Percentiles rank a stretch among this genome's conserved stretches.
Evolutionary conservation across 345 rosid genomes (phyloP).

Genomic region (Zanthoxylum bungeanum): DNA sequence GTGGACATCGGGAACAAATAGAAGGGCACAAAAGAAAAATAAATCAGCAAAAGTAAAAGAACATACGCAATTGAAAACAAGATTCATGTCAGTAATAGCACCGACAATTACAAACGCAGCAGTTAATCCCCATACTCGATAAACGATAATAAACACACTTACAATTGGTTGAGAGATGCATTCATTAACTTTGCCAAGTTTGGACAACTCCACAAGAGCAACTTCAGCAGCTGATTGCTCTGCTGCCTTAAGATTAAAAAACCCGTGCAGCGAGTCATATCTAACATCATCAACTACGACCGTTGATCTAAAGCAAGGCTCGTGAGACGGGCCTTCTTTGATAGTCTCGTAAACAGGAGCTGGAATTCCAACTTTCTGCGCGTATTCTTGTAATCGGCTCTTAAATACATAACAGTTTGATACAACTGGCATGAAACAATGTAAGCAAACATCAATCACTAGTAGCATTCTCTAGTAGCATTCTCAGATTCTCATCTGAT

Average conservation of each 20-base stretch:
- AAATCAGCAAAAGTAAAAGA: too few relatives aligned
- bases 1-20: neutral
- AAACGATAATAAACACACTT: slow-evolving; percentile 32
- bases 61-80: neutral
- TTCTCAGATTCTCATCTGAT: neutral
- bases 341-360: slow-evolving; percentile 78
- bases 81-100: too few relatives aligned
- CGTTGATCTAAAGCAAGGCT: slow-evolving; percentile 63
- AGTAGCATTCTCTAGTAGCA: too few relatives aligned
- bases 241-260: slow-evolving; percentile 90
- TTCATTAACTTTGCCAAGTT: slow-evolving; percentile 47
- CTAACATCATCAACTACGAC: slow-evolving; percentile 59
- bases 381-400: slow-evolving; percentile 80
- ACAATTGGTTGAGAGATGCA: slow-evolving; percentile 73
- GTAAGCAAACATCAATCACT: too few relatives aligned
- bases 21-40: too few relatives aligned
- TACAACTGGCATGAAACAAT: slow-evolving; percentile 46
- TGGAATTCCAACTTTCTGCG: slow-evolving; percentile 64
- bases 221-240: slow-evolving; percentile 98
- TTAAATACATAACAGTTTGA: slow-evolving; percentile 83
- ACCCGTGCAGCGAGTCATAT: slow-evolving; percentile 78
- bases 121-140: neutral
- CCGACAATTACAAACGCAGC: too few relatives aligned
- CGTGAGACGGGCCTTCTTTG: slow-evolving; percentile 92
- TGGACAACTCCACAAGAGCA: slow-evolving; percentile 67